A percentile compares a stretch with the other conserved stretches of the same genome.
Conservation (phyloP, 306 rosid species). For the Bauhinia variegata region DNA sequence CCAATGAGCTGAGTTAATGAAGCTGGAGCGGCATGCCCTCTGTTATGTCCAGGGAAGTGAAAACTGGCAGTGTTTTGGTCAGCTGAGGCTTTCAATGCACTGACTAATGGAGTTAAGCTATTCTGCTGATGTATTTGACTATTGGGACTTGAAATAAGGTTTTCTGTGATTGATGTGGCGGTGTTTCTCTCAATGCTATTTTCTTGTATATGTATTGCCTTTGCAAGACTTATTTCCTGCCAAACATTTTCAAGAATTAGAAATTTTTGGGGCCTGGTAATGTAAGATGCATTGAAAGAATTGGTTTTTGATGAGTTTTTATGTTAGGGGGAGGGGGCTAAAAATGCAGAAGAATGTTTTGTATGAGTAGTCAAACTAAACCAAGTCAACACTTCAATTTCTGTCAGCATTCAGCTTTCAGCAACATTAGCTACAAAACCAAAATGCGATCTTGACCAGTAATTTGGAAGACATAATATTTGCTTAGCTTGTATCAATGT, state of each 20-base stretch:
- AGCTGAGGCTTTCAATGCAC: constrained; percentile 74
- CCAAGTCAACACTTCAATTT: not conserved
- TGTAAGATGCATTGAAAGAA: constrained; percentile 6
- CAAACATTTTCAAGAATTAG: constrained; percentile 3
- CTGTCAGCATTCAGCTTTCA: no score
- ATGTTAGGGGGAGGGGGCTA: not conserved
- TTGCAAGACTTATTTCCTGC: constrained; percentile 46
- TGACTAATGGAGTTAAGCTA: constrained; percentile 59
- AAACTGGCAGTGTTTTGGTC: constrained; percentile 62
- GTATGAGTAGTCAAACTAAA: not conserved
- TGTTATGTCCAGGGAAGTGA: constrained; percentile 94
- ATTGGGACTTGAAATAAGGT: constrained; percentile 19
- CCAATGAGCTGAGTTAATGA: constrained; percentile 73
- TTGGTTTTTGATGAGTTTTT: not conserved
- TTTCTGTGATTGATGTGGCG: constrained; percentile 23
- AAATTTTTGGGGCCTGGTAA: not conserved
- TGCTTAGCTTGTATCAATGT: not conserved
- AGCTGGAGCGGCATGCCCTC: constrained; percentile 86
- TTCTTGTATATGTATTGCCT: constrained; percentile 15
- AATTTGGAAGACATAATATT: not conserved
- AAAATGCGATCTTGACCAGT: not conserved
- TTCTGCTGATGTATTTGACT: constrained; percentile 31
- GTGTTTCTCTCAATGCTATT: constrained; percentile 26
- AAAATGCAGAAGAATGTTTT: not conserved
- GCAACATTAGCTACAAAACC: constrained; percentile 3